Evolutionary conservation across 2,329 filamentous ascomycete species (phyloP), one percentile per base, ranked within the genome.

Genomic region (Xylaria sp.): DNA sequence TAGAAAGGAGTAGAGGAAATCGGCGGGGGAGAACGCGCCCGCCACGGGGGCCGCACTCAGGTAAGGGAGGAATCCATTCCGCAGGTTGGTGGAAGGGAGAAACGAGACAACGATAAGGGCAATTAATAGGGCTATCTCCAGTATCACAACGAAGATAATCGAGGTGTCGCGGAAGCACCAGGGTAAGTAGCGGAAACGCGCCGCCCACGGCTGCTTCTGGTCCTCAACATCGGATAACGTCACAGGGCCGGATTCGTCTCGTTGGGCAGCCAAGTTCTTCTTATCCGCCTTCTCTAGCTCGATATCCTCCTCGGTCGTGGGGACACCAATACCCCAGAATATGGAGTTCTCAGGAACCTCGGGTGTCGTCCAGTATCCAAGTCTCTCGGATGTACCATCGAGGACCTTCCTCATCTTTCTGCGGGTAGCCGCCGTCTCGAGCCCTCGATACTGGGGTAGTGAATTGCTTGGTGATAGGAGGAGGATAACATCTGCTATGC

Each of bases 311-410:
- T 75, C 72, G 5, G 72, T 71, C 1, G 74, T 75, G 12, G 77
- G 63, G 6, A 74, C 69, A 25, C 78, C 78, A 42, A 79, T 74
- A 42, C 78, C 73, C 77, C 97, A 94, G 84, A 96, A 97, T 29
- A 93, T 83, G 23, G 90, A 88, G 23, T 84, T 84, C 9, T 80
- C 77, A 4, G 87, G 85, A 69, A 85, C 84, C 64, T 89, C 89
- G 21, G 90, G 89, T 29, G 90, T 89, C 67, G 88, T 88, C 93
- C 94, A 98, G 80, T 97, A 97, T 6, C 94, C 93, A n/a, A 98
- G 85, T 53, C 92, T 86, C 74, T 95, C 90, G 5, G 86, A 82
- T 71, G 88, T 88, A 69, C 85, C 87, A 75, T 84, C 86, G 51
- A 87, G 84, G 70, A 84, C 84, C 32, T 84, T 81, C 73, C 81